phyloP scores from a whole-genome alignment of 83 land plant species.

The Picea engelmannii region DNA sequence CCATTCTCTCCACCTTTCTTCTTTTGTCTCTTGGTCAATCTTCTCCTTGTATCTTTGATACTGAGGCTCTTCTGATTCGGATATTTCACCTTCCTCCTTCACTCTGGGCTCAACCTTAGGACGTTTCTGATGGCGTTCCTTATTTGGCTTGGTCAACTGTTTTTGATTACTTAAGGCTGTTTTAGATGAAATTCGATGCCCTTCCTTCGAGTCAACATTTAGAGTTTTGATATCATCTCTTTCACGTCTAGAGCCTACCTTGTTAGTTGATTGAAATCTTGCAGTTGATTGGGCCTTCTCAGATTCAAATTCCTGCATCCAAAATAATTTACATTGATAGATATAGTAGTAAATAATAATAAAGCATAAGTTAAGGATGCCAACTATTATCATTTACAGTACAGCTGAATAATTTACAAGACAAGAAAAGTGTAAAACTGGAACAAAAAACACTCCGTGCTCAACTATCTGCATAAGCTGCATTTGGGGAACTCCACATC shows the following conservation, averaged over 20 bases:
- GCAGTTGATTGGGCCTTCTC: conserved; percentile 8
- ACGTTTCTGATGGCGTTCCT: conserved; percentile 38
- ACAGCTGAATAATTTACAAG: not conserved
- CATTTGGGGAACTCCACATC: too few species aligned
- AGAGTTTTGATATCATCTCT: conserved; percentile 28
- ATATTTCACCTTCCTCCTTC: conserved; percentile 99
- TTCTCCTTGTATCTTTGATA: conserved; percentile 64
- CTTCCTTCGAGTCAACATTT: conserved; percentile 22
- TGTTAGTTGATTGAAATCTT: conserved; percentile 6
- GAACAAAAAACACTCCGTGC: not conserved
- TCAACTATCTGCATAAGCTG: not conserved
- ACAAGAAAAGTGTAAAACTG: not conserved
- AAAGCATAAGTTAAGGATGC: not conserved
- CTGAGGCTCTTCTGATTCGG: conserved; percentile 75
- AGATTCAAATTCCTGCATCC: conserved; percentile 23
- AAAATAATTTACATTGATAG: not conserved
- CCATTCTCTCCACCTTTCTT: conserved; percentile 98
- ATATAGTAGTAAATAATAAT: not conserved
- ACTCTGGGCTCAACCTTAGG: conserved; percentile 60
- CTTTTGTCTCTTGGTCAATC: conserved; percentile 54
- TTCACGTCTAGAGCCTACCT: conserved; percentile 26
- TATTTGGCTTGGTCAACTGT: conserved; percentile 24
- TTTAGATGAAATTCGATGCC: conserved; percentile 22
- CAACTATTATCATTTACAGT: not conserved
- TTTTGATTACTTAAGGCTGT: conserved; percentile 10